Percentiles rank a stretch among this genome's conserved stretches.
These are phyloP conservation scores for Podospora appendiculata DNA, from an alignment of 495 filamentous ascomycete genomes.

Conservation along the genomic window DNA sequence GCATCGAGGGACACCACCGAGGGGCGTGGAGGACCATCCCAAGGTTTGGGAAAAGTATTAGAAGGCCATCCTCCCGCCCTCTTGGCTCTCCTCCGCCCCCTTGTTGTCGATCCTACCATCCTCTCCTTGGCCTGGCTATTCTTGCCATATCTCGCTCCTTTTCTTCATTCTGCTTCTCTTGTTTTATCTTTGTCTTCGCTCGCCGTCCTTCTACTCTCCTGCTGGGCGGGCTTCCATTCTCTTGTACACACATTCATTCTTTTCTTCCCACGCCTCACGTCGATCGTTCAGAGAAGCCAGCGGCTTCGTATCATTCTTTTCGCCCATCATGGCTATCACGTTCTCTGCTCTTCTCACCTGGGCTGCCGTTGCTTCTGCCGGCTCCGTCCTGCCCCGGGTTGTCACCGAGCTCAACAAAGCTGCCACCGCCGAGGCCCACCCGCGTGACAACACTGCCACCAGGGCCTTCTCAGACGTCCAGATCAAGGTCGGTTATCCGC, in stretches of 20 bases:
- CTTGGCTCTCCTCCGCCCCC: not conserved
- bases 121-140: not conserved
- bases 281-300: not conserved
- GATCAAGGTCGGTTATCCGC: conserved; percentile 32
- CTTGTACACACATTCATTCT: conserved; percentile 7
- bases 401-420: conserved; percentile 36
- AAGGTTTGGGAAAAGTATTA: conserved; percentile 7
- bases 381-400: conserved; percentile 18
- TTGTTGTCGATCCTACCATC: not conserved
- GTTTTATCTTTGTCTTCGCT: conserved; percentile 1
- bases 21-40: too few species aligned
- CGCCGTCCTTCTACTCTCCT: conserved; percentile 11
- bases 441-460: conserved; percentile 39
- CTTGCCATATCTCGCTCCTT: conserved; percentile 1
- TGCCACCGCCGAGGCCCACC: conserved; percentile 44
- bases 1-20: not conserved
- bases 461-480: conserved; percentile 38
- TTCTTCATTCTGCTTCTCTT: conserved; percentile 12
- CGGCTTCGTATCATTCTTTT: not conserved
- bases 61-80: not conserved
- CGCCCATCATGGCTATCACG: conserved; percentile 14
- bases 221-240: conserved; percentile 28
- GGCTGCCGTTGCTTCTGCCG: conserved; percentile 17
- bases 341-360: conserved; percentile 18
- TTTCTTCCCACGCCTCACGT: not conserved